These are phyloP conservation scores for Globomyces pollinis-pini DNA, from an alignment of 192 early-diverging fungal species.

Conservation along the genomic window DNA sequence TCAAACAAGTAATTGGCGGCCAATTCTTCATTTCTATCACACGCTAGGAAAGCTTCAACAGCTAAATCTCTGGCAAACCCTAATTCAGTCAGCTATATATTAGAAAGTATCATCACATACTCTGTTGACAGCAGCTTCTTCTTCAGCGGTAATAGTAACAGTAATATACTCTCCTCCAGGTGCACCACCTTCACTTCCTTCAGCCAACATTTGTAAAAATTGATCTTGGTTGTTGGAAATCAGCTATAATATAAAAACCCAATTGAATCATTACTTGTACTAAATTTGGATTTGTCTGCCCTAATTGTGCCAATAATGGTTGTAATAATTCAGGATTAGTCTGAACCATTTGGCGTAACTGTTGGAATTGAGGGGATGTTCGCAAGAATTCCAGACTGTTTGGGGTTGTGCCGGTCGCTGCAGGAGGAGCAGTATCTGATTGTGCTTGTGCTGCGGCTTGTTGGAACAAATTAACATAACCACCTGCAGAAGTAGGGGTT, in stretches of 20 bases:
- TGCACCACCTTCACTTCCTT: constrained; percentile 23
- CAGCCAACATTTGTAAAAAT: constrained; percentile 67
- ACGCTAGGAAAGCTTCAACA: constrained; percentile 91
- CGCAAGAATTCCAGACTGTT: constrained; percentile 50
- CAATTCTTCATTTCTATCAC: constrained; percentile 96
- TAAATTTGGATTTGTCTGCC: constrained; percentile 70
- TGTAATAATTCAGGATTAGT: constrained; percentile 78
- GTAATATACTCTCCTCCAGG: constrained; percentile 55
- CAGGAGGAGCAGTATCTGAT: background rate
- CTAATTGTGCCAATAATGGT: constrained; percentile 77
- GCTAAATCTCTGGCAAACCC: constrained; percentile 79
- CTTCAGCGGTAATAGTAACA: constrained; percentile 66
- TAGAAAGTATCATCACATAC: constrained; percentile 32
- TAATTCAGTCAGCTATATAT: constrained; percentile 65
- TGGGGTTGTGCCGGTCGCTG: background rate
- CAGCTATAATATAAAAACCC: constrained; percentile 9
- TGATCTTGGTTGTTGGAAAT: constrained; percentile 71
- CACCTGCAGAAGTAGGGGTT: constrained; percentile 8
- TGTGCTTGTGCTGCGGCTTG: constrained; percentile 20
- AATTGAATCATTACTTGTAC: constrained; percentile 67
- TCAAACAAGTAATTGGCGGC: constrained; percentile 96
- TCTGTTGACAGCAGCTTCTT: constrained; percentile 82
- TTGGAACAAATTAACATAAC: constrained; percentile 42
- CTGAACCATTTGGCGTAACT: constrained; percentile 80
- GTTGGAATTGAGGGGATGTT: constrained; percentile 82